Conservation (phyloP, 2,329 filamentous ascomycete genomes). For the Diaporthe citrichinensis region DNA sequence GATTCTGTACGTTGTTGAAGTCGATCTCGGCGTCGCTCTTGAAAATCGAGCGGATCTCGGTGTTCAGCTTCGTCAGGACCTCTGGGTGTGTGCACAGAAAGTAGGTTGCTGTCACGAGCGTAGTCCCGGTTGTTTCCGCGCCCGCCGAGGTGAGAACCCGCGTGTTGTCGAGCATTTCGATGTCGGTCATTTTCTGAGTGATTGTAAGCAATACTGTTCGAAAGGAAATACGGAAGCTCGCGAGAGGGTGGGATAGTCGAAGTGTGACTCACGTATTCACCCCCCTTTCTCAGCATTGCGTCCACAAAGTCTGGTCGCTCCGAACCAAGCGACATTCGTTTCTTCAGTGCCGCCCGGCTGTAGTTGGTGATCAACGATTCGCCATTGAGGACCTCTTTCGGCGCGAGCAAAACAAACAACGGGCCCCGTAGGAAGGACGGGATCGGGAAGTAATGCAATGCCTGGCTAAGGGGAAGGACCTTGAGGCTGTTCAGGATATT, state of each 20-base stretch:
- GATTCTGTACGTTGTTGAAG: constrained; percentile 42
- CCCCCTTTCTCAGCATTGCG: constrained; percentile 26
- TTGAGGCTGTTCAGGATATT: constrained; percentile 26
- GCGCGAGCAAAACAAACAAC: background rate
- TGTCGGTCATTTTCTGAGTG: constrained; percentile 30
- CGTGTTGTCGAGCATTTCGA: constrained; percentile 43
- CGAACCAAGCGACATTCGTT: constrained; percentile 7
- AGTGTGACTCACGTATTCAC: constrained; percentile 17
- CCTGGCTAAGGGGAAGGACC: background rate
- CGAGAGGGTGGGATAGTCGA: background rate
- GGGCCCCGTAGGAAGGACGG: background rate
- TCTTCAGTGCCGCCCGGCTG: background rate
- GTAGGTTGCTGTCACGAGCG: constrained; percentile 55
- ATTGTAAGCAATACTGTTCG: background rate
- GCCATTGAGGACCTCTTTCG: background rate
- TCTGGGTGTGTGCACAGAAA: constrained; percentile 56
- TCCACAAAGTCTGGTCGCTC: constrained; percentile 36
- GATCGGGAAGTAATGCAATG: background rate
- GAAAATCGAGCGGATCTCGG: constrained; percentile 57
- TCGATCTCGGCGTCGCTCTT: constrained; percentile 50
- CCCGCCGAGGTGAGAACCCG: constrained; percentile 57
- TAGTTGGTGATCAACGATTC: background rate
- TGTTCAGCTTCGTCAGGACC: constrained; percentile 52
- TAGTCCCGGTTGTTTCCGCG: constrained; percentile 64
- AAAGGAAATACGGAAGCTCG: too few species aligned